A percentile compares a stretch with the other conserved stretches of the same genome.
phyloP scores from a whole-genome alignment of 2,329 filamentous ascomycete genomes.

The Metarhizium humberi region DNA sequence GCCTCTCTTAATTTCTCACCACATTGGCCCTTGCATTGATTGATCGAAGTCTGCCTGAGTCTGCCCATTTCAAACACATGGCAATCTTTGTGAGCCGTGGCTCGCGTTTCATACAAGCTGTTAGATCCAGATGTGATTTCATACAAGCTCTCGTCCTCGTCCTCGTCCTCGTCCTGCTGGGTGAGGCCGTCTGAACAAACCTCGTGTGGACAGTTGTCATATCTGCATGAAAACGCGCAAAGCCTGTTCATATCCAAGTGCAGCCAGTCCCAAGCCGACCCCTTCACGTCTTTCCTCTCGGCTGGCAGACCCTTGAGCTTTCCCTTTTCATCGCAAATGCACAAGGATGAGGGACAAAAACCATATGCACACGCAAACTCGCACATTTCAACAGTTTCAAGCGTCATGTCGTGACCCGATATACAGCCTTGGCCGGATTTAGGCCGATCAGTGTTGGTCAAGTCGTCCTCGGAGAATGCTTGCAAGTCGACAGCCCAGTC shows the following conservation, averaged over 20 bases:
- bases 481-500: constrained; percentile 7
- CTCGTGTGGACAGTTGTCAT: not conserved
- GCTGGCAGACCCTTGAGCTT: not conserved
- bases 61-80: not conserved
- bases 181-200: not conserved
- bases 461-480: not conserved
- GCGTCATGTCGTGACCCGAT: not conserved
- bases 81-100: not conserved
- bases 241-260: not conserved
- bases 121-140: not conserved
- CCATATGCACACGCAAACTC: not conserved
- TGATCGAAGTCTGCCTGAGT: not conserved
- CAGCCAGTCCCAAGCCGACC: not conserved
- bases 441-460: not conserved
- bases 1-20: not conserved
- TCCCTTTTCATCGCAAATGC: not conserved
- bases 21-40: not conserved
- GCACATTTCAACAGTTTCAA: not conserved
- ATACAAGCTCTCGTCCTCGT: not conserved
- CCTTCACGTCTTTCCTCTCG: not conserved
- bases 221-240: not conserved
- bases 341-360: not conserved
- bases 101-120: not conserved
- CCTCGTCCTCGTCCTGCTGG: not conserved
- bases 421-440: not conserved